Evolutionary conservation across 257 asterid species (phyloP), one percentile per base, ranked within the genome.

Genomic region (Solanum arcanum): DNA sequence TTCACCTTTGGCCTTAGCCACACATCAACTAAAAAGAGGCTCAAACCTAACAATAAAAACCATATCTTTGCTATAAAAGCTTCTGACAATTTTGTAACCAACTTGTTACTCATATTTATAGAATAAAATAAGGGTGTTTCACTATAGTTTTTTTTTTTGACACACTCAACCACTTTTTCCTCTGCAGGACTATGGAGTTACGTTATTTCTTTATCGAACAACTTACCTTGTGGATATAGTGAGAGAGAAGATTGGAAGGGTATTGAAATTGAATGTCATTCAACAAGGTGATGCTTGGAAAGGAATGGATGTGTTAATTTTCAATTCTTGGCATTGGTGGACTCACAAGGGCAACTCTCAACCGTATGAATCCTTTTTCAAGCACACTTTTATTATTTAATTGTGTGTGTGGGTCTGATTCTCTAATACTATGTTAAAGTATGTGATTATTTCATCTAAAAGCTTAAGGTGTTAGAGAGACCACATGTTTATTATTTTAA

Each of bases 251-350:
- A 90, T 91, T 5, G 97, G 97, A 52, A 85, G 93, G 31, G 98
- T 95, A 13, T 62, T 95, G 93, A 92, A 92, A 49, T 85, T 95
- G 89, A 86, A 89, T 78, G 92, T 95, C 0, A 94, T 95, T 46
- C 89, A 91, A 75, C 96, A 92, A 90, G 98, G 98, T 74, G 88
- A 91, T 80, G 93, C 94, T 29, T 95, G 98, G 98, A 87, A 44
- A 90, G 97, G 97, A 66, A 95, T 93, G 98, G 98, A 95, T 86
- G 89, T 94, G 94, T 92, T 95, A 60, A 86, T 95, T 25, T 95
- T 95, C 86, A 94, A 95, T 83, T 74, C 97, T 9, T 95, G 97
- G 96, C 98, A 95, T 93, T 95, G 98, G 98, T 95, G 98, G 98
- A 94, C 97, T 81, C 98, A 95, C 90, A 93, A 90, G 73, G 98